Base-by-base conservation (phyloP, 2,329 filamentous ascomycete species). In the Coniochaeta pulveracea region DNA sequence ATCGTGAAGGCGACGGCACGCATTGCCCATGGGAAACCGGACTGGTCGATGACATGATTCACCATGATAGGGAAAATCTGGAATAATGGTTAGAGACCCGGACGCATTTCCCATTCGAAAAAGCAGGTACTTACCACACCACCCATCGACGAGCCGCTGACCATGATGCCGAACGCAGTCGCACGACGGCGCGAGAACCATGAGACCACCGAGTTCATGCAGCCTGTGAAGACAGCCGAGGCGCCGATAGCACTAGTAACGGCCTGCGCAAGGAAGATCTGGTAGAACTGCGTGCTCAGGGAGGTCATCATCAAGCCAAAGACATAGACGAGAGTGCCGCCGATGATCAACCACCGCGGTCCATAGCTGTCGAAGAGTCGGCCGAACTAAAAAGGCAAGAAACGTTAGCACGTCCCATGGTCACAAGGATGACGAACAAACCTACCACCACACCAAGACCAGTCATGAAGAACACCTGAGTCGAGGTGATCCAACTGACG, bases 281-380 rank as follows among this genome's bases (percentile, higher is more conserved):
- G 58, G 44, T 58, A 60, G 47, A 55, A 60, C 42, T 57, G 21
- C 23, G 44, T 47, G 9, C 47, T 48, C 11, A 78, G 54, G 26
- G 63, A 69, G 2, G 67, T 62, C 67, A 77, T 72, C 71, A 79
- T 77, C 10, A 78, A 47, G 6, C 68, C 66, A 34, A 78, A 67
- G 21, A 73, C 54, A 44, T 72, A 66, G 31, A 71, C 45, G 26
- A 73, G 47, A 2, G 64, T 65, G 31, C 72, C 72, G 26, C 55
- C 40, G 6, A 69, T 28, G 2, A 77, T 51, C 3, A 80, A 55
- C 38, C 58, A 66, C 26, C 64, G 61, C 1, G 75, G 70, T 0
- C 77, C 76, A 43, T 72, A 69, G 40, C 60, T 64, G 45, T 81
- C 77, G 43, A 66, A 78, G 2, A 33, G 6, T 9, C 30, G 30